phyloP scores from a whole-genome alignment of 768 basidiomycete genomes.

The Sporobolomyces pararoseus region DNA sequence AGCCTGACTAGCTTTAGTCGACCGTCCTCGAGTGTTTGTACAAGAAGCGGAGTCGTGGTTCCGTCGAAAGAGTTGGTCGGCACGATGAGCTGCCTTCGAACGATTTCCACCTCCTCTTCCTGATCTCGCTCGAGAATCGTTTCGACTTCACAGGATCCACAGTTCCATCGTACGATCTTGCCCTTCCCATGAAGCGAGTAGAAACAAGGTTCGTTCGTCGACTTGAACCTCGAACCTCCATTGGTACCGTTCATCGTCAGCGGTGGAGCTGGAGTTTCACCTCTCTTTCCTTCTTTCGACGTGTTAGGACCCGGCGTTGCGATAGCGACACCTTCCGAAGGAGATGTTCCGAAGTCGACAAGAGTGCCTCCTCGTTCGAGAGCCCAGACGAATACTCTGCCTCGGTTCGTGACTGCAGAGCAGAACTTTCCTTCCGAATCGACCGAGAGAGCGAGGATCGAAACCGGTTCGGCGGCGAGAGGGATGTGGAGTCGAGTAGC shows the following conservation, averaged over 20 bases:
- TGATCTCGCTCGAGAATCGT: not conserved
- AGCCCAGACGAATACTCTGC: conserved; percentile 64
- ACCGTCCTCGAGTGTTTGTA: not conserved
- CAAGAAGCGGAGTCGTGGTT: conserved; percentile 49
- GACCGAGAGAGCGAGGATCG: conserved; percentile 59
- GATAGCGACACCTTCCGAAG: conserved; percentile 16
- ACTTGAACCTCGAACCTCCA: conserved; percentile 25
- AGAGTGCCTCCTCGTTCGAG: conserved; percentile 47
- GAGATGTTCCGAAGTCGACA: conserved; percentile 13
- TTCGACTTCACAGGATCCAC: conserved; percentile 39
- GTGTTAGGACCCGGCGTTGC: conserved; percentile 50
- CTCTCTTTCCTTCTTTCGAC: conserved; percentile 53
- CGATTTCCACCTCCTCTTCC: not conserved
- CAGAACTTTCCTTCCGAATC: conserved; percentile 61
- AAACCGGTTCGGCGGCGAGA: conserved; percentile 54
- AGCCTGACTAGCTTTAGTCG: not conserved
- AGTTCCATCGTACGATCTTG: conserved; percentile 58
- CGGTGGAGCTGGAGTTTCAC: conserved; percentile 44
- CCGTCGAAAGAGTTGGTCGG: conserved; percentile 52
- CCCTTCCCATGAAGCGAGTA: conserved; percentile 59
- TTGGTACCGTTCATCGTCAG: conserved; percentile 1
- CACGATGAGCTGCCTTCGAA: conserved; percentile 21
- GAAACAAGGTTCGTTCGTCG: conserved; percentile 23
- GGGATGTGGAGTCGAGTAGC: conserved; percentile 58
- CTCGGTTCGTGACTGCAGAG: conserved; percentile 68